Evolutionary conservation across 2,329 filamentous ascomycete genomes (phyloP).

Genomic region (Pseudogymnoascus sp.): DNA sequence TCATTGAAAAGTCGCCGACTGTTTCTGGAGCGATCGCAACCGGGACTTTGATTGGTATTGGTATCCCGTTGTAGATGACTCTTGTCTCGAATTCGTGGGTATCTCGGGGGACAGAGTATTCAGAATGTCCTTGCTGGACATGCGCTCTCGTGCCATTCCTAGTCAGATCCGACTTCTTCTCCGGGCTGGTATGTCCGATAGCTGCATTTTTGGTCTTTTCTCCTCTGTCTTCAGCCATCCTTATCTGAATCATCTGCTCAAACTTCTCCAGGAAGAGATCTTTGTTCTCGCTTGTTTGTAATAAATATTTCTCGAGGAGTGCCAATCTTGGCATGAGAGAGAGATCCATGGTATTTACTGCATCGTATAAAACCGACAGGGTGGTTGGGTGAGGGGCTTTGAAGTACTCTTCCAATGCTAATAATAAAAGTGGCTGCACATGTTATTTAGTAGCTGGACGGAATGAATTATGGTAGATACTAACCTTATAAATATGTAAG

Average conservation of each 20-base stretch:
- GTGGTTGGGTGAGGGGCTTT: conserved; percentile 85
- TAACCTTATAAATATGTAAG: conserved; percentile 93
- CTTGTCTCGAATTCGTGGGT: conserved; percentile 97
- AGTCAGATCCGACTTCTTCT: conserved; percentile 30
- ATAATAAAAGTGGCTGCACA: conserved; percentile 68
- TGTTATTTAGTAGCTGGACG: conserved; percentile 17
- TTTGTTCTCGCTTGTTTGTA: conserved; percentile 87
- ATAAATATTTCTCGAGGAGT: conserved; percentile 72
- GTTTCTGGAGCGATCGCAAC: conserved; percentile 91
- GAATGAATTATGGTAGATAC: conserved; percentile 21
- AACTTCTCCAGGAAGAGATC: conserved; percentile 98
- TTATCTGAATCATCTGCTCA: conserved; percentile 82
- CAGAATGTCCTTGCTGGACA: conserved; percentile 44
- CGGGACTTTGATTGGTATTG: conserved; percentile 93
- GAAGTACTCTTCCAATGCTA: conserved; percentile 96
- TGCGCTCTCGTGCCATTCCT: conserved; percentile 57
- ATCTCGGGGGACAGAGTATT: conserved; percentile 77
- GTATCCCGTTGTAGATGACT: conserved; percentile 92
- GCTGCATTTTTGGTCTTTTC: conserved; percentile 32
- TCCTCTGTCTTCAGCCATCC: conserved; percentile 58
- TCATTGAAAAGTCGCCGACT: conserved; percentile 92
- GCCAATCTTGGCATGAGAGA: conserved; percentile 85
- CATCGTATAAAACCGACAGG: conserved; percentile 77
- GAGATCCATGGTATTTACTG: conserved; percentile 94
- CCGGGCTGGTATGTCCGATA: conserved; percentile 38